Evolutionary conservation across 2,329 filamentous ascomycete species (phyloP).

Genomic region (Botrytis elliptica): DNA sequence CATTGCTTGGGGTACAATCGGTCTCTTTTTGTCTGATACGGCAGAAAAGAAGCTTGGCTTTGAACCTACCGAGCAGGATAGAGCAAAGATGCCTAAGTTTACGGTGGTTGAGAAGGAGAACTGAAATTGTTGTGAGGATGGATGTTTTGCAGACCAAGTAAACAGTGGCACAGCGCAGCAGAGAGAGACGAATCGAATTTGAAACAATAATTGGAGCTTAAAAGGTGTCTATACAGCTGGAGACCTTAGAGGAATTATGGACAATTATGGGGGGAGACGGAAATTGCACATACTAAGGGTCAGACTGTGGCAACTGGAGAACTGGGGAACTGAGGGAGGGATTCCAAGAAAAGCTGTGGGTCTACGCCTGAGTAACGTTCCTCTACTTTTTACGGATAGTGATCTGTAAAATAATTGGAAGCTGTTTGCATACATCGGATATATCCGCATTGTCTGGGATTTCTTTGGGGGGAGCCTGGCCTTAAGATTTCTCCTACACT

Average conservation of each 20-base stretch:
- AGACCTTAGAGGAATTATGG: not conserved
- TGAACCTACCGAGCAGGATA: constrained; percentile 71
- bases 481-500: not conserved
- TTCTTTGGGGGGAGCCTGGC: no score
- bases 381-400: not conserved
- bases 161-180: not conserved
- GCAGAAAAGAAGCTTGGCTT: constrained; percentile 73
- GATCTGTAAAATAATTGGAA: not conserved
- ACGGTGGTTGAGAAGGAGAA: constrained; percentile 54
- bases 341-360: not conserved
- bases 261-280: not conserved
- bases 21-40: constrained; percentile 70
- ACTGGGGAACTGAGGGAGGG: not conserved
- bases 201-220: not conserved
- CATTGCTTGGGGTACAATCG: constrained; percentile 72
- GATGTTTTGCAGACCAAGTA: not conserved
- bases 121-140: not conserved
- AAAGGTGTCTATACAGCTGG: not conserved
- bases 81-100: constrained; percentile 66
- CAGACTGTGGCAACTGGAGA: not conserved
- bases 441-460: not conserved
- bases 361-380: not conserved
- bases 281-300: not conserved
- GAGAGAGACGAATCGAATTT: not conserved
- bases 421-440: not conserved